Percentiles rank a stretch among this genome's conserved stretches.
phyloP scores from a whole-genome alignment of 805 yeast genomes.

The Candida broadrunensis region DNA sequence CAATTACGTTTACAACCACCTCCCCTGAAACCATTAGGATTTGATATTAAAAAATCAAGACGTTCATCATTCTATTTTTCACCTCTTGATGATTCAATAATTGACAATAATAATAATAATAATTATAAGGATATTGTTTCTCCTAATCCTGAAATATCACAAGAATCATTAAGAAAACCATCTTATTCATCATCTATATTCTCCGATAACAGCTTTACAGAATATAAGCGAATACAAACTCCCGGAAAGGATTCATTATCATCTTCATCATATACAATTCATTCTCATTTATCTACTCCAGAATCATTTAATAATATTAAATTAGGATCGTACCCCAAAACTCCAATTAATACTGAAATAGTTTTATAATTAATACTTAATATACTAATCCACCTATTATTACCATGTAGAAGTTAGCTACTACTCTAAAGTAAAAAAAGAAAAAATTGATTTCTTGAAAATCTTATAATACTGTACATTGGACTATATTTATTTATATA shows the following conservation, averaged over 20 bases:
- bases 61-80: background rate
- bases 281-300: background rate
- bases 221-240: background rate
- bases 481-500: too few species aligned
- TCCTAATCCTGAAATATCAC: too few species aligned
- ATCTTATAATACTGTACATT: too few species aligned
- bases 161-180: background rate
- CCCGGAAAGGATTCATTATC: background rate
- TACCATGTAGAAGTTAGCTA: too few species aligned
- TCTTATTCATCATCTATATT: background rate
- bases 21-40: too few species aligned
- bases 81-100: background rate
- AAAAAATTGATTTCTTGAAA: too few species aligned
- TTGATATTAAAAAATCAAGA: background rate
- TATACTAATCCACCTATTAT: too few species aligned
- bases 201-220: background rate
- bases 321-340: too few species aligned
- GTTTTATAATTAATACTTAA: background rate
- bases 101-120: background rate
- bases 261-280: background rate
- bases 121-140: too few species aligned
- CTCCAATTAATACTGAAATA: too few species aligned
- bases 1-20: background rate
- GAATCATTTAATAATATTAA: background rate
- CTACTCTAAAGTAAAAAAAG: too few species aligned